Base-by-base conservation (phyloP, 345 rosid genomes). In the Laguncularia racemosa region DNA sequence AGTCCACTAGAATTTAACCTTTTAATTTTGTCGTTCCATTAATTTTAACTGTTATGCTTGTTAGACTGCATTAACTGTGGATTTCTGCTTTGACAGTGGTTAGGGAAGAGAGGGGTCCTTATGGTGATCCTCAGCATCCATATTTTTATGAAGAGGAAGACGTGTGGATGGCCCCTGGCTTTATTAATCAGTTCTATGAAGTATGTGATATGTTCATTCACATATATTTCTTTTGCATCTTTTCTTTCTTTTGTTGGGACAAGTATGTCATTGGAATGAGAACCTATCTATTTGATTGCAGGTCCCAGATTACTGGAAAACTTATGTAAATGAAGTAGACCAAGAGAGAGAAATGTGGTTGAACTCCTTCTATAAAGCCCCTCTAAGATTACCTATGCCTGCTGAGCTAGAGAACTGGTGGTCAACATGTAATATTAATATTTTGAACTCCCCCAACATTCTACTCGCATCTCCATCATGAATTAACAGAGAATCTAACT, bases 131-230 rank as follows among this genome's bases (percentile, higher is more conserved):
- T 66, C 91, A 88, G 50, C 97, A 91, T 76, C 83, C 96, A 40
- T 85, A 91, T 52, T 80, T 91, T 51, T 91, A 88, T 43, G 98
- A 91, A 73, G 96, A 81, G 49, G 98, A 91, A 60, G 96, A 91
- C 61, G 95, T 74, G 63, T 91, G 98, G 98, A 91, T 88, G 98
- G 98, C 95, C 5, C 98, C 98, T 0, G 98, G 98, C 62, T 91
- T 91, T 73, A 76, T 85, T 65, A 85, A 91, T 69, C 96, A 91
- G 65, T 91, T 91, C 72, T 82, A 88, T 13, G 95, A 85, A 54
- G 95, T 82, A 73, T 49, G 80, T 74, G 49, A 43, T 53, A 43
- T 59, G 63, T 38, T 57, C 23, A 48, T 57, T 33, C 9, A 6
- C 40, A 33, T 13, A 20, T 56, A 3, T 56, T 66, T 52, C 52